These are phyloP conservation scores for Tetrapisispora arboricola DNA, from an alignment of 805 yeast genomes.

Conservation along the genomic window DNA sequence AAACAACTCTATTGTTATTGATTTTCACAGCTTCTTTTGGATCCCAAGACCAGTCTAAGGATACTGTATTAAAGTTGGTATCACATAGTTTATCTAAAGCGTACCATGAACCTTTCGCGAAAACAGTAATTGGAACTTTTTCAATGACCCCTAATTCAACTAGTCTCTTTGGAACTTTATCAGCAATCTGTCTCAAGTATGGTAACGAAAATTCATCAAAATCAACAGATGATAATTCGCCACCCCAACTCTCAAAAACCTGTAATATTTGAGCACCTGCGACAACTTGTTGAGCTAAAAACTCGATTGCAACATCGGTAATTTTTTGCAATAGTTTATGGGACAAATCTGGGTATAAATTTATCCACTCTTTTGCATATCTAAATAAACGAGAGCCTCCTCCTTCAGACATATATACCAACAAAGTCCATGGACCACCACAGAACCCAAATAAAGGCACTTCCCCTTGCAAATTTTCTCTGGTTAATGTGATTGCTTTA, in stretches of 20 bases:
- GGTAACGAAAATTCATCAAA: conserved; percentile 85
- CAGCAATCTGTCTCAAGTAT: conserved; percentile 66
- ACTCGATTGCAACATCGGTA: conserved; percentile 84
- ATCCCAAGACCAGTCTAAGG: conserved; percentile 83
- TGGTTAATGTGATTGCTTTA: conserved; percentile 84
- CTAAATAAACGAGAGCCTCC: conserved; percentile 90
- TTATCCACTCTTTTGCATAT: conserved; percentile 87
- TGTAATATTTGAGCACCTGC: conserved; percentile 99
- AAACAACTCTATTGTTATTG: conserved; percentile 62
- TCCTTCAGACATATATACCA: conserved; percentile 97
- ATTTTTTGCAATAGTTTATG: conserved; percentile 63
- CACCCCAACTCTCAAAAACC: conserved; percentile 97
- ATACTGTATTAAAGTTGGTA: conserved; percentile 76
- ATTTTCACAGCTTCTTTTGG: conserved; percentile 77
- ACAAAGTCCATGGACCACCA: conserved; percentile 96
- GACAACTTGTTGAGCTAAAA: conserved; percentile 83
- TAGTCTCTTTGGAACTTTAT: conserved; percentile 57
- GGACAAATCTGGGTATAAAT: conserved; percentile 61
- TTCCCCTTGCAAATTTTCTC: conserved; percentile 74
- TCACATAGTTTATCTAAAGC: conserved; percentile 79
- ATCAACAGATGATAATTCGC: conserved; percentile 86
- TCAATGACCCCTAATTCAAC: conserved; percentile 61
- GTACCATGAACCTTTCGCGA: conserved; percentile 96
- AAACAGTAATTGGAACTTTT: conserved; percentile 74
- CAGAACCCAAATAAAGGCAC: conserved; percentile 92